These are phyloP conservation scores for Oryza brachyantha DNA, from an alignment of 176 grass and related monocot species.

Conservation along the genomic window DNA sequence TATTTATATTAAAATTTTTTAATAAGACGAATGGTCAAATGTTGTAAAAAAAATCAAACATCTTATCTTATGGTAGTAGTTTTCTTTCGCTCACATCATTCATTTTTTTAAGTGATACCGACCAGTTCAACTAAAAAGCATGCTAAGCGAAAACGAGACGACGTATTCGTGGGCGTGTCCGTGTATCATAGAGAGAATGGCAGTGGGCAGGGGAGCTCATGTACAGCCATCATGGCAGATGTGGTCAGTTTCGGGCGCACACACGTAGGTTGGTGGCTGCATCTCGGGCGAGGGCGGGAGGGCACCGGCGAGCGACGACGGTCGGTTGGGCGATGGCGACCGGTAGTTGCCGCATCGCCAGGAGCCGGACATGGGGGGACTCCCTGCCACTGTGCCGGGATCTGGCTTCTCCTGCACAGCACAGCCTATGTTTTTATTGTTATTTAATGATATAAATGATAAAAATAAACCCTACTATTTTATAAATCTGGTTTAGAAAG, in stretches of 20 bases:
- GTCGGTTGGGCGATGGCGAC: constrained; percentile 44
- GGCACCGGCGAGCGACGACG: not conserved
- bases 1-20: too few species aligned
- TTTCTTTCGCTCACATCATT: too few species aligned
- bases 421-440: too few species aligned
- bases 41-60: too few species aligned
- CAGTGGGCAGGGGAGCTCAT: not conserved
- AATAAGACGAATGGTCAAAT: too few species aligned
- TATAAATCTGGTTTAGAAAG: too few species aligned
- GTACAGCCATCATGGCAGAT: not conserved
- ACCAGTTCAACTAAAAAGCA: not conserved
- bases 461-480: too few species aligned
- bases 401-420: not conserved
- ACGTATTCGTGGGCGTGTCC: not conserved
- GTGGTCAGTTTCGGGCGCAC: not conserved
- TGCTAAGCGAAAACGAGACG: not conserved
- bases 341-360: constrained; percentile 41
- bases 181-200: not conserved
- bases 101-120: not conserved
- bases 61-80: too few species aligned
- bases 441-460: too few species aligned
- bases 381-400: constrained; percentile 11
- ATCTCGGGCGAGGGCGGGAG: constrained; percentile 6
- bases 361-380: constrained; percentile 13
- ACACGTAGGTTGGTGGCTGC: constrained; percentile 24